Evolutionary conservation across 768 basidiomycete genomes (phyloP).

Genomic region (Podaxis sp.): DNA sequence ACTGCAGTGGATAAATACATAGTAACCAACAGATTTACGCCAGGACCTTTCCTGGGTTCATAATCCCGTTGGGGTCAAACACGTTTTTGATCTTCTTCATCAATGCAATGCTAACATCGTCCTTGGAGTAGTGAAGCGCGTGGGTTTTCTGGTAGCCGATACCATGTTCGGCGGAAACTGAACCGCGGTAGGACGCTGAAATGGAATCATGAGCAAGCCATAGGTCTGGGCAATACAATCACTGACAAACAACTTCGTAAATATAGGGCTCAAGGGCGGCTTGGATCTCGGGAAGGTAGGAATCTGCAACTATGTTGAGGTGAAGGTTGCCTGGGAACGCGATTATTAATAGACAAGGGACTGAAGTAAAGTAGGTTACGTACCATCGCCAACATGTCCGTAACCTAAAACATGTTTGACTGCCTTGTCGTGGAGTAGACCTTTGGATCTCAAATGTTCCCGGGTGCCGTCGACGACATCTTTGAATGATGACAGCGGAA

Average conservation of each 20-base stretch:
- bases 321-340: slow-evolving; percentile 77
- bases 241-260: slow-evolving; percentile 58
- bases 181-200: slow-evolving; percentile 74
- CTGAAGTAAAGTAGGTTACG: slow-evolving; percentile 20
- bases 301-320: slow-evolving; percentile 81
- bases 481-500: slow-evolving; percentile 85
- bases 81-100: slow-evolving; percentile 89
- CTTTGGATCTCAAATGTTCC: slow-evolving; percentile 64
- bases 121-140: slow-evolving; percentile 86
- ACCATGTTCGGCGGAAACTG: slow-evolving; percentile 96
- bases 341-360: not conserved
- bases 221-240: not conserved
- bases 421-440: slow-evolving; percentile 63
- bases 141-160: slow-evolving; percentile 95
- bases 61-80: slow-evolving; percentile 88
- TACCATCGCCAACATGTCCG: slow-evolving; percentile 96
- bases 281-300: slow-evolving; percentile 81
- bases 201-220: not conserved
- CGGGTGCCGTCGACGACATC: slow-evolving; percentile 78
- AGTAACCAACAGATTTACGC: slow-evolving; percentile 21
- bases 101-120: slow-evolving; percentile 67
- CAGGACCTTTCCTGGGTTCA: slow-evolving; percentile 89
- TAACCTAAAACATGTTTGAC: slow-evolving; percentile 89
- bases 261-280: slow-evolving; percentile 91
- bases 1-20: not conserved